These are phyloP conservation scores for Diaporthe helianthi DNA, from an alignment of 2,329 filamentous ascomycete genomes.

Conservation along the genomic window DNA sequence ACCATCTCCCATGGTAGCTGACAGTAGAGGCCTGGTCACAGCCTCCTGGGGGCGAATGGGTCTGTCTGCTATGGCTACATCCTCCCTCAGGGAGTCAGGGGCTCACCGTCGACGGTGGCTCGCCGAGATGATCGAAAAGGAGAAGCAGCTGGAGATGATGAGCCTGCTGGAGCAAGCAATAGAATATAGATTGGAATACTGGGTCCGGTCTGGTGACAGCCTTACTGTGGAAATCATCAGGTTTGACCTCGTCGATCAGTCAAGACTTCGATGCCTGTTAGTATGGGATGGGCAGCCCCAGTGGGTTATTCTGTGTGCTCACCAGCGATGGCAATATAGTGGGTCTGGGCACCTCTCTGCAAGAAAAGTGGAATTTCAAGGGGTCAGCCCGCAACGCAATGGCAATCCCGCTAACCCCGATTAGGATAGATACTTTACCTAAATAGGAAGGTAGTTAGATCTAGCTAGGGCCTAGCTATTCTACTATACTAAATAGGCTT, in stretches of 20 bases:
- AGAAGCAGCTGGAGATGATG: background rate
- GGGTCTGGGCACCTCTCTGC: no score
- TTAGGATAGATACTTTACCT: no score
- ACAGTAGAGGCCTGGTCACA: background rate
- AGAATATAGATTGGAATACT: conserved; percentile 23
- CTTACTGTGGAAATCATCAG: background rate
- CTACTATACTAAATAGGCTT: no score
- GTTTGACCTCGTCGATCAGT: background rate
- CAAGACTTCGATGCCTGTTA: conserved; percentile 17
- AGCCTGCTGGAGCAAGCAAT: conserved; percentile 16
- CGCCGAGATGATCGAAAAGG: background rate
- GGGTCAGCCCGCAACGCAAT: no score
- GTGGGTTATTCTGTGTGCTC: conserved; percentile 9
- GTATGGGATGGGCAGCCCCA: background rate
- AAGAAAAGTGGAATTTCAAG: no score
- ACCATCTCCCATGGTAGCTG: background rate
- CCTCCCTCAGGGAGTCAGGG: background rate
- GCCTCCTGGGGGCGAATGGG: no score
- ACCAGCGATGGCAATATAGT: no score
- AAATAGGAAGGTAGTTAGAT: no score
- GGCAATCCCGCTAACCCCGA: no score
- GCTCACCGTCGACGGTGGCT: conserved; percentile 1
- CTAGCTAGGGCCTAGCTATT: no score
- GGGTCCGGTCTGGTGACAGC: background rate
- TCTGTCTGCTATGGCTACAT: background rate